Evolutionary conservation across 805 yeast genomes (phyloP).

Genomic region (Komagataella pseudopastoris): DNA sequence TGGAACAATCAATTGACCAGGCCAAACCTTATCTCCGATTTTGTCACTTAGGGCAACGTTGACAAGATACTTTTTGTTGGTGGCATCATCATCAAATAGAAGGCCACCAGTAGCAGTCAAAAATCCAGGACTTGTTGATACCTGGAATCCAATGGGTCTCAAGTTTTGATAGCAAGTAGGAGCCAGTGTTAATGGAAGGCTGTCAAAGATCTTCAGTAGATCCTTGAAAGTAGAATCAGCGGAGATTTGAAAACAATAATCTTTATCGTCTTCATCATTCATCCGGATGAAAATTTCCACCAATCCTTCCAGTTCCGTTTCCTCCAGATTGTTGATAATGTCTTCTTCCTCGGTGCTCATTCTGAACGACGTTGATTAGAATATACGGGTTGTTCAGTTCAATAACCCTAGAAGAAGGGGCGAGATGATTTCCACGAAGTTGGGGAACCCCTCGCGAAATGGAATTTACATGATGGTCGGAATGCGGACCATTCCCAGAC

Average conservation of each 20-base stretch:
- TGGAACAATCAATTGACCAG: slow-evolving; percentile 81
- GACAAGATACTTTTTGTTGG: slow-evolving; percentile 27
- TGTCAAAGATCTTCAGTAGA: slow-evolving; percentile 45
- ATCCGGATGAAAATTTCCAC: slow-evolving; percentile 59
- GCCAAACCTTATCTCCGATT: slow-evolving; percentile 59
- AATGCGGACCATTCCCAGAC: no score
- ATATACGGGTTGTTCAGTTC: background rate
- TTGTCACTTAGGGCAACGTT: slow-evolving; percentile 33
- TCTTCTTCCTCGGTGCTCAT: background rate
- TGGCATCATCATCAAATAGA: slow-evolving; percentile 51
- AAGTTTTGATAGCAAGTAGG: slow-evolving; percentile 66
- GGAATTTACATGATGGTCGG: no score
- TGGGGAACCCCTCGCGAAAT: background rate
- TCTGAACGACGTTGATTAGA: background rate
- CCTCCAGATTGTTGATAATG: slow-evolving; percentile 4
- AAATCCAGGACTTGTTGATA: slow-evolving; percentile 61
- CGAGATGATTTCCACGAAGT: background rate
- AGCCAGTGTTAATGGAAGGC: slow-evolving; percentile 61
- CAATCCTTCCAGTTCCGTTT: slow-evolving; percentile 5
- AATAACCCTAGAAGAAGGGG: background rate
- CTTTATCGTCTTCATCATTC: slow-evolving; percentile 76
- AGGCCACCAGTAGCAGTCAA: slow-evolving; percentile 76
- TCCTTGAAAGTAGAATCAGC: slow-evolving; percentile 43
- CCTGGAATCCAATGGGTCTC: slow-evolving; percentile 49
- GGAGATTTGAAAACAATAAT: slow-evolving; percentile 75